Percentiles rank a stretch among this genome's conserved stretches.
Evolutionary conservation across 2,329 filamentous ascomycete species (phyloP).

Genomic region (Xylaria sp.): DNA sequence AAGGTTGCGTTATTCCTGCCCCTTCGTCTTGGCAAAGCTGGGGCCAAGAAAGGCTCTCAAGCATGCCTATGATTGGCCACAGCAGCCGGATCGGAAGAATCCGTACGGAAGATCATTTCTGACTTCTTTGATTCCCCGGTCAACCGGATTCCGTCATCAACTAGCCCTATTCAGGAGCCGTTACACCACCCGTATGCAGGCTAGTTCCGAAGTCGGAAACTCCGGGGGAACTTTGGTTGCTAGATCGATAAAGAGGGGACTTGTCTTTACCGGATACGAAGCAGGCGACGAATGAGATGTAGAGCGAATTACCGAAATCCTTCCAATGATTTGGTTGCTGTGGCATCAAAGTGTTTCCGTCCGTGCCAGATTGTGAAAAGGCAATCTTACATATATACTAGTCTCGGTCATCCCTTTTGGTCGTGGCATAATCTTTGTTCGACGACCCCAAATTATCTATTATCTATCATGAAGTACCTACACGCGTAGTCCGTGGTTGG

Average conservation of each 20-base stretch:
- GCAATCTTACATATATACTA: background rate
- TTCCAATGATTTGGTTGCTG: slow-evolving; percentile 23
- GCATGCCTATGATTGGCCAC: slow-evolving; percentile 24
- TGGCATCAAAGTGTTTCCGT: slow-evolving; percentile 16
- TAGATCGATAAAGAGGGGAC: slow-evolving; percentile 5
- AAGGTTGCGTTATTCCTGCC: slow-evolving; percentile 6
- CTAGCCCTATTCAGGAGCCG: slow-evolving; percentile 24
- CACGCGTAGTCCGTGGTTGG: background rate
- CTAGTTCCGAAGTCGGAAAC: slow-evolving; percentile 19
- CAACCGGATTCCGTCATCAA: slow-evolving; percentile 25
- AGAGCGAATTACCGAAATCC: slow-evolving; percentile 17
- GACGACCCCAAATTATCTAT: background rate
- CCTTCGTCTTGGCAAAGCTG: slow-evolving; percentile 28
- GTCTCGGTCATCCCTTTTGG: slow-evolving; percentile 11
- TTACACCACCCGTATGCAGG: background rate
- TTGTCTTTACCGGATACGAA: slow-evolving; percentile 16
- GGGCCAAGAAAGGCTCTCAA: slow-evolving; percentile 21
- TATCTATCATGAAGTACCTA: slow-evolving; percentile 15
- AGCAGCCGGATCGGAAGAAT: slow-evolving; percentile 32
- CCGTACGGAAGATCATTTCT: slow-evolving; percentile 25
- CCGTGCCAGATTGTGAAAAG: slow-evolving; percentile 1
- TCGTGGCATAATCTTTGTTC: slow-evolving; percentile 10
- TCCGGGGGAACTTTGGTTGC: slow-evolving; percentile 13
- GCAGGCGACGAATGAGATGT: background rate
- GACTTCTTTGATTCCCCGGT: slow-evolving; percentile 4